Base-by-base conservation (phyloP, 495 filamentous ascomycete genomes). In the Pseudomonodictys pantanalensis region DNA sequence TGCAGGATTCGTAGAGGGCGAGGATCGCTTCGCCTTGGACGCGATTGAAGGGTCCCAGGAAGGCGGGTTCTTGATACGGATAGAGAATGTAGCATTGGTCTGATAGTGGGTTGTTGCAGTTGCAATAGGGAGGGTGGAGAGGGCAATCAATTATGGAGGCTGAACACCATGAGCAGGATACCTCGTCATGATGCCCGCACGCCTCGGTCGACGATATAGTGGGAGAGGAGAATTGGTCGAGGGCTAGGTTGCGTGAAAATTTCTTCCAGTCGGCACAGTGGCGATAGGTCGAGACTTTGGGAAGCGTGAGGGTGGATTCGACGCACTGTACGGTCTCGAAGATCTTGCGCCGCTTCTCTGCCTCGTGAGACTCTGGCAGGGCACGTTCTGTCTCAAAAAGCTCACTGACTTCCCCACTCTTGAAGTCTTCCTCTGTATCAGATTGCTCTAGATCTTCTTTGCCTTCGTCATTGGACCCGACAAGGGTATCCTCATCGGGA, bases 1-100 rank as follows among this genome's bases (percentile, higher is more conserved):
- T 9, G 12, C 12, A 25, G 10, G 23, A 2, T 11, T 55, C 38
- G 35, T 42, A 55, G 12, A 29, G 7, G 18, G 8, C 17, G 6
- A 55, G 23, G 8, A 55, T 35, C 39, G 26, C 45, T 39, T 55
- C 20, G n/a, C 35, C 52, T 10, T 39, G 52, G 15, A 43, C 2
- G 12, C 9, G 33, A 25, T 55, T 55, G 52, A 44, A 55, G 20
- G 52, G 52, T 9, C 52, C 52, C 3, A 2, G 4, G 29, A 10
- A 24, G 17, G 22, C 3, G 15, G 20, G 6, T 3, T 41, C 10
- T 2, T 8, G 3, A 3, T 6, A 3, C 6, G 49, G 49, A 41
- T 39, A 41, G 6, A 52, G 30, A 12, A 52, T 9, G n/a, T 4
- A 41, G 30, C 5, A 4, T 12, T 24, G 18, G 2, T 52, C 18